Evolutionary conservation across 805 yeast genomes (phyloP).

Genomic region (Barnettozyma populi): DNA sequence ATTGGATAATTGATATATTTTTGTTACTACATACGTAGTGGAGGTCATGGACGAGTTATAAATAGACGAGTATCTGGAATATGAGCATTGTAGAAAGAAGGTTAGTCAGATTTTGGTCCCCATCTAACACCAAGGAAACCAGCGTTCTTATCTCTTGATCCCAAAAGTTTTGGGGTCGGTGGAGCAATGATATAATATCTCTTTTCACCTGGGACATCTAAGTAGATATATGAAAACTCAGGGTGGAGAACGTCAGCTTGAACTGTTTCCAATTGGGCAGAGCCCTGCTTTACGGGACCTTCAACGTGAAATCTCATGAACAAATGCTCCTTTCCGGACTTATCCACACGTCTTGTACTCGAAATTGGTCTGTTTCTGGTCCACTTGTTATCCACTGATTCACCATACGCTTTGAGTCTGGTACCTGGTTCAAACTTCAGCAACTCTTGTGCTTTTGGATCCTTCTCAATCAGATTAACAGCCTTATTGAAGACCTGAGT

Average conservation of each 20-base stretch:
- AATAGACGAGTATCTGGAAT: not conserved
- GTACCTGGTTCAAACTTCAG: slow-evolving; percentile 43
- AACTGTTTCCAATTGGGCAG: slow-evolving; percentile 76
- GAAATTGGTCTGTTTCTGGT: slow-evolving; percentile 83
- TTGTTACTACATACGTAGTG: not conserved
- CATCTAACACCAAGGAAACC: slow-evolving; percentile 81
- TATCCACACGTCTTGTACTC: slow-evolving; percentile 59
- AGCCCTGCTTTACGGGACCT: slow-evolving; percentile 57
- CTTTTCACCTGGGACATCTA: slow-evolving; percentile 68
- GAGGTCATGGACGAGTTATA: not conserved
- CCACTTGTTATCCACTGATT: slow-evolving; percentile 66
- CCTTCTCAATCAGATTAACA: slow-evolving; percentile 67
- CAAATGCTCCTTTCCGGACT: slow-evolving; percentile 74
- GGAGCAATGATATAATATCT: slow-evolving; percentile 70
- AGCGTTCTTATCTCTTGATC: slow-evolving; percentile 31
- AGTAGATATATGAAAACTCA: slow-evolving; percentile 63
- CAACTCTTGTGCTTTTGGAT: slow-evolving; percentile 50
- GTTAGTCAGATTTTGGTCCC: slow-evolving; percentile 65
- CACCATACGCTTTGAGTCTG: slow-evolving; percentile 82
- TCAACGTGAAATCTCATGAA: slow-evolving; percentile 85
- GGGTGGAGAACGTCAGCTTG: slow-evolving; percentile 59
- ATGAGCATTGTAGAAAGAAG: too few relatives aligned
- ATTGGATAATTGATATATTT: not conserved
- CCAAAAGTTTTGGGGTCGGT: slow-evolving; percentile 38
- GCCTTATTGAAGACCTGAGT: slow-evolving; percentile 87